These are phyloP conservation scores for Aspergillus ibericus DNA, from an alignment of 2,329 filamentous ascomycete species.

Conservation along the genomic window DNA sequence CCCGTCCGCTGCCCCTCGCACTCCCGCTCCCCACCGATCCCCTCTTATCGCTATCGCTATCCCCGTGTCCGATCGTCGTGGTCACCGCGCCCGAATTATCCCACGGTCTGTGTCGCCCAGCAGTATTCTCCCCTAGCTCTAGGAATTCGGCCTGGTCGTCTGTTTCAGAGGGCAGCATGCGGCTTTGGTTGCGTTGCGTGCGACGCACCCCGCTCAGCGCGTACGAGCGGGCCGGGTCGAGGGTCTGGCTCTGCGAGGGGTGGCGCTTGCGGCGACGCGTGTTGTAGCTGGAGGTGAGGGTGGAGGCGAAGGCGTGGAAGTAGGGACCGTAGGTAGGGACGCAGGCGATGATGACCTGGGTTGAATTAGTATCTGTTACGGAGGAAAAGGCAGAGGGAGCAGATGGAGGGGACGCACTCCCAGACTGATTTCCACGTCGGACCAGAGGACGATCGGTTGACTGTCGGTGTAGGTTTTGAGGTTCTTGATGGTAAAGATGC, in stretches of 20 bases:
- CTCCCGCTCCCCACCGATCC: not conserved
- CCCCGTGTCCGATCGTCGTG: not conserved
- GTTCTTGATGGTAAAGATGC: conserved; percentile 50
- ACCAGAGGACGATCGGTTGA: conserved; percentile 47
- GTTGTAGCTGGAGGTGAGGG: conserved; percentile 17
- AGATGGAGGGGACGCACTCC: conserved; percentile 29
- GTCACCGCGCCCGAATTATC: not conserved
- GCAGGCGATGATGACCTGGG: conserved; percentile 41
- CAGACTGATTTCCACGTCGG: conserved; percentile 47
- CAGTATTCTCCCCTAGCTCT: not conserved
- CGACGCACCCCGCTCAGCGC: not conserved
- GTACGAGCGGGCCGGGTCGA: not conserved
- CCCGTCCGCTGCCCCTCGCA: not conserved
- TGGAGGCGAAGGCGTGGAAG: conserved; percentile 27
- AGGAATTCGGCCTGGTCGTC: conserved; percentile 1
- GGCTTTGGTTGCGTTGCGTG: conserved; percentile 1
- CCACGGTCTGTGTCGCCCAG: not conserved
- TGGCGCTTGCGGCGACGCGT: conserved; percentile 7
- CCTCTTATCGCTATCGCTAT: not conserved
- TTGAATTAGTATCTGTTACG: not conserved
- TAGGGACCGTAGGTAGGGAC: conserved; percentile 48
- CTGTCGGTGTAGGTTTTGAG: conserved; percentile 50
- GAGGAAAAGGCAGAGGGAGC: not conserved
- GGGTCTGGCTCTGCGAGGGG: not conserved
- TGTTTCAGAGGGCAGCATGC: not conserved